Base-by-base conservation (phyloP, 208 protist genomes). In the Leishmania mexicana region DNA sequence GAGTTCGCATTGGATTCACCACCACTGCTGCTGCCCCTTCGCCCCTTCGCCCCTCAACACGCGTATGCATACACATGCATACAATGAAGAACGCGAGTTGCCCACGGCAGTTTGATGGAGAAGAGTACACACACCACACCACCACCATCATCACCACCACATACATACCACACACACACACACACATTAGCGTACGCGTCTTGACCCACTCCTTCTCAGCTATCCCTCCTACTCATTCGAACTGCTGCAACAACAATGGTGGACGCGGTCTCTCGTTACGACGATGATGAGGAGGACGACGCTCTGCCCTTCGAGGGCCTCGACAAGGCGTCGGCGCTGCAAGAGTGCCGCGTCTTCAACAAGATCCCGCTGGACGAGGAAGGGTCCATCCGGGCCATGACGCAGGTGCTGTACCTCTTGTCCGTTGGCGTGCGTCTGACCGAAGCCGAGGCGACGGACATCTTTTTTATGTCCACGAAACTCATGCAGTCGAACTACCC, bases 381-480 rank as follows among this genome's bases (percentile, higher is more conserved):
- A 40, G 87, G 92, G 57, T 99, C 98, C 85, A 87, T 93, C 35
- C 80, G 87, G 10, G 88, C 99, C 62, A 94, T 99, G 35, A 98
- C 93, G 35, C 97, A 99, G 89, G 92, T 99, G 24, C 91, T 99
- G 24, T 99, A 99, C 80, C 89, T 99, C 28, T 85, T 99, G 38
- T 91, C 83, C 57, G 97, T 98, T 67, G 98, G 99, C 77, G 96
- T 99, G 60, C 88, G 81, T 1, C 92, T 99, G 58, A 98, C 95
- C 10, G 90, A 90, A 64, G 91, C 74, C 11, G 99, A 99, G 90
- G 98, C 99, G 10, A 99, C 98, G 10, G 95, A 99, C 75, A 78
- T 99, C 70, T 99, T 99, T 91, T 99, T 99, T 86, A 96, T 95
- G 81, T 96, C 98, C 0, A 99, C 99, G 17, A 99, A 99, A 89